Evolutionary conservation across 306 rosid genomes (phyloP), one percentile per base, ranked within the genome.

Genomic region (Malus sylvestris): DNA sequence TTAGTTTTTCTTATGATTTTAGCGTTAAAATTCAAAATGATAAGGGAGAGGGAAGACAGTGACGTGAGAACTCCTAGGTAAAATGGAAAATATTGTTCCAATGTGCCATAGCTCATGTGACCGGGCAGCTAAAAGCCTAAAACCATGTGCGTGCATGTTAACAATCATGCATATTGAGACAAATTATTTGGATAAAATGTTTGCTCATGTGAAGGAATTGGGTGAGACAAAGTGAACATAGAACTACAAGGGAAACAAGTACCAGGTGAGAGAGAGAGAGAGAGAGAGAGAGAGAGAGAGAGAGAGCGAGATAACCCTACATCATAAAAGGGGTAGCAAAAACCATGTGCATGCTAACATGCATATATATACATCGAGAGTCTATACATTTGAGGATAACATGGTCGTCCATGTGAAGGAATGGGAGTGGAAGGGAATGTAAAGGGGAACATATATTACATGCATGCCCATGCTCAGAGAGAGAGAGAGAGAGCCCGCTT

Each of bases 321-420:
- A 80, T 13, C 68, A 22, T 67, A 69, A 63, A 57, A 14, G 78
- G 29, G 29, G 60, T 52, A 74, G 25, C 52, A 19, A 68, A 67
- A 20, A 51, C 73, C 83, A 84, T 77, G 88, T 84, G 88, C 69
- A 55, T 42, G 8, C 46, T 70, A 75, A 71, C 53, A 62, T 75
- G 76, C 70, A n/a, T 29, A 57, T 45, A 11, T 14, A 40, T 67
- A 75, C 76, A 63, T 40, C 9, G 33, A 67, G 38, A 22, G 55
- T 46, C 67, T 52, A 4, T 46, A 12, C 16, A 15, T 78, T 65
- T 67, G 68, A 67, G 42, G 78, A 55, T 72, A 81, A 68, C 83
- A 73, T 82, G 82, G 64, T 33, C 45, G 25, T 77, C 77, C 87
- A 83, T 78, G 85, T 83, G 89, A 68, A 71, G 74, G 83, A 72